Evolutionary conservation across 352 stramenopile genomes (phyloP), one percentile per base, ranked within the genome.

Genomic region (Phytophthora pluvialis): DNA sequence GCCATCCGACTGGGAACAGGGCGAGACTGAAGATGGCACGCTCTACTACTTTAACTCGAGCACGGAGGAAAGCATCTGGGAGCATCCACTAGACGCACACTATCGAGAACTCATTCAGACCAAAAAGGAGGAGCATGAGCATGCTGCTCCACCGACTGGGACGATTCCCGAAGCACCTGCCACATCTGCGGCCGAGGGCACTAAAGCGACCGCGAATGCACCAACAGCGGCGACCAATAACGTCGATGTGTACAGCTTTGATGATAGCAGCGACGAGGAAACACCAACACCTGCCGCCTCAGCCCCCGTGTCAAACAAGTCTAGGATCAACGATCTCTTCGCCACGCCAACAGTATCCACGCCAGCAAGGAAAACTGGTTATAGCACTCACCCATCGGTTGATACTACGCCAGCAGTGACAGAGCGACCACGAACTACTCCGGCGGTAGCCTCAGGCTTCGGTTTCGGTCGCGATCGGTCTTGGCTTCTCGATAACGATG

Each of bases 11-110:
- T 89, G 80, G 78, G 80, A 89, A 40, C 80, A 89, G 52, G 80
- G 79, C 29, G 76, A 86, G 66, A 88, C 77, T 15, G 80, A 89
- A 48, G 78, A 89, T 42, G 80, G 78, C 38, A 88, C 78, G 48
- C 77, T 83, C n/a, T 89, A 89, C 56, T 87, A 87, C 60, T 89
- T 87, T 56, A 84, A 89, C 51, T 58, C 73, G 12, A 75, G 54
- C 33, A 85, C 78, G 0, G 78, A 84, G 18, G 72, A 89, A 53
- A 89, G 80, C 42, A 82, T 87, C 26, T 89, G 80, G 80, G 80
- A 89, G 28, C 80, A 89, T 31, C 80, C 80, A 25, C 55, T 89
- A 15, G 80, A 87, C 42, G 75, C 53, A 33, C 73, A 88, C 31
- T 89, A 89, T 59, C 79, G 75, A 43, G 67, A 81, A 13, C 61